Conservation (phyloP, 345 rosid genomes). For the Bretschneidera sinensis region DNA sequence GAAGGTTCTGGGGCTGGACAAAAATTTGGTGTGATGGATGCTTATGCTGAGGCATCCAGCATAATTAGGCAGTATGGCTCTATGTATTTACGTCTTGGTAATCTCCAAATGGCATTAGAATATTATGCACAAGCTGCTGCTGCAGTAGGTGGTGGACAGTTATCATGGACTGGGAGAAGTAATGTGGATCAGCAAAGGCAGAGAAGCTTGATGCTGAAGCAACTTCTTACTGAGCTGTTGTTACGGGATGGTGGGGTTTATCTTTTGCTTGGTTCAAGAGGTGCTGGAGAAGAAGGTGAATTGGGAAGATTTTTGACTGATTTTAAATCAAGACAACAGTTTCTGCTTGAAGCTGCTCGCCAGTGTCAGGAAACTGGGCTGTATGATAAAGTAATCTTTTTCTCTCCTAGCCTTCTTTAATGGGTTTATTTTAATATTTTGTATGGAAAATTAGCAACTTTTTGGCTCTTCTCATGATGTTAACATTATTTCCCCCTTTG, state of each 20-base stretch:
- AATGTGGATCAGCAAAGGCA: constrained; percentile 83
- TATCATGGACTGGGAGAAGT: constrained; percentile 83
- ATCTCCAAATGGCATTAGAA: constrained; percentile 73
- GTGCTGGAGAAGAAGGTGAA: constrained; percentile 94
- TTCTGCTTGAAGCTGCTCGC: constrained; percentile 82
- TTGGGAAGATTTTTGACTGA: constrained; percentile 68
- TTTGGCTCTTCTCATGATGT: too few species aligned
- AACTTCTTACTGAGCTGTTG: constrained; percentile 81
- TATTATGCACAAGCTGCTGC: constrained; percentile 98
- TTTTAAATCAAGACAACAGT: constrained; percentile 60
- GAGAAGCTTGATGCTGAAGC: constrained; percentile 80
- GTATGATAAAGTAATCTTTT: constrained; percentile 66
- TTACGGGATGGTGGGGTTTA: constrained; percentile 82
- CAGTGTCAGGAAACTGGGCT: constrained; percentile 88
- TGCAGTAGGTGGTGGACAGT: constrained; percentile 85
- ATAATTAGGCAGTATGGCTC: constrained; percentile 92
- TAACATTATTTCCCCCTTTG: constrained; percentile 8
- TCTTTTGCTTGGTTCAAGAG: constrained; percentile 78
- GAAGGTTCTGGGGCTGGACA: constrained; percentile 64
- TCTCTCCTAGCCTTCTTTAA: not conserved
- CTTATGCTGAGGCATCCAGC: constrained; percentile 84
- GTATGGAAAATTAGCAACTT: not conserved
- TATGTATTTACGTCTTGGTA: constrained; percentile 66
- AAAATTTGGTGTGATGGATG: constrained; percentile 81
- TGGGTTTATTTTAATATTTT: constrained; percentile 1